Percentiles rank a stretch among this genome's conserved stretches.
phyloP scores from a whole-genome alignment of 2,329 filamentous ascomycete genomes.

The Ascochyta clinopodiicola region DNA sequence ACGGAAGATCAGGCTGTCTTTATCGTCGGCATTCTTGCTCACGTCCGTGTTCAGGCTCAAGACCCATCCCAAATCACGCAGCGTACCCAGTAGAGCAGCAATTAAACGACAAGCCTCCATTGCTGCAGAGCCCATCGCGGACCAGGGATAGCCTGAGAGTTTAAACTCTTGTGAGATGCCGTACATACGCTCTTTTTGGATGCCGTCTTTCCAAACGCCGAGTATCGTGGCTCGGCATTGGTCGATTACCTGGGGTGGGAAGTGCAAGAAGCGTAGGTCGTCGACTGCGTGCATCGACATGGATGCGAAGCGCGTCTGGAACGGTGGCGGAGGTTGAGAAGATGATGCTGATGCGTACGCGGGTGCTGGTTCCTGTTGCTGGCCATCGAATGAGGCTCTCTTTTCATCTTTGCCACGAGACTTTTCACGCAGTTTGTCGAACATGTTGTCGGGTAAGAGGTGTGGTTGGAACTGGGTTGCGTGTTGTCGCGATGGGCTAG shows the following conservation, averaged over 20 bases:
- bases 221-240: conserved; percentile 34
- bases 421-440: conserved; percentile 23
- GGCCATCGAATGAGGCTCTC: conserved; percentile 10
- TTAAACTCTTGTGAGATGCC: conserved; percentile 48
- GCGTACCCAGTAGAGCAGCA: conserved; percentile 38
- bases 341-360: conserved; percentile 21
- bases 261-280: conserved; percentile 46
- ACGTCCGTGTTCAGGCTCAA: conserved; percentile 47
- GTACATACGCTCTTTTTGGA: conserved; percentile 43
- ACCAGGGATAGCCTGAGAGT: conserved; percentile 48
- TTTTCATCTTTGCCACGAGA: conserved; percentile 20
- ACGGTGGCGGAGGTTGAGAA: conserved; percentile 9
- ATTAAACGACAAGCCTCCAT: conserved; percentile 44
- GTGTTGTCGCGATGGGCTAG: too few species aligned
- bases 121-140: conserved; percentile 30
- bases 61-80: conserved; percentile 50
- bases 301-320: conserved; percentile 33
- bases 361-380: conserved; percentile 3
- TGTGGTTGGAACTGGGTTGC: neutral
- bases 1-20: conserved; percentile 50
- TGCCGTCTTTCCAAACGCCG: conserved; percentile 37
- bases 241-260: conserved; percentile 37
- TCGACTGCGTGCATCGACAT: conserved; percentile 33
- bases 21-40: conserved; percentile 41
- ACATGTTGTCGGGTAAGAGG: conserved; percentile 3